phyloP scores from a whole-genome alignment of 805 yeast genomes.

The Yarrowia keelungensis region DNA sequence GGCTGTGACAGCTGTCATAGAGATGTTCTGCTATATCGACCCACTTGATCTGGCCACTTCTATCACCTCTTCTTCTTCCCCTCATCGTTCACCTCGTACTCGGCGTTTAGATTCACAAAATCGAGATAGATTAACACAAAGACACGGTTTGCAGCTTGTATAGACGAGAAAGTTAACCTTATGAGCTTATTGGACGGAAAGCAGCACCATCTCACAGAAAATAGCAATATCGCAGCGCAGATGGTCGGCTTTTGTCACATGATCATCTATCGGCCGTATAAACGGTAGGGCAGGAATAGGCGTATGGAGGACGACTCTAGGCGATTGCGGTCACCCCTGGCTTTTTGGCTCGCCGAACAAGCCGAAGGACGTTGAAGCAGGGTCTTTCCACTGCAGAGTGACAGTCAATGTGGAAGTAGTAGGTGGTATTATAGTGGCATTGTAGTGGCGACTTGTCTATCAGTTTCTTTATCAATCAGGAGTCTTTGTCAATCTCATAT shows the following conservation, averaged over 20 bases:
- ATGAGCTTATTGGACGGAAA: background rate
- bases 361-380: constrained; percentile 1
- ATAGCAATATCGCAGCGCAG: background rate
- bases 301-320: background rate
- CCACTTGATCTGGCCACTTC: too few relatives aligned
- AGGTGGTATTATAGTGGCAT: background rate
- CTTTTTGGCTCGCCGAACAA: background rate
- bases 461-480: too few relatives aligned
- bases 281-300: constrained; percentile 16
- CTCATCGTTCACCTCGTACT: background rate
- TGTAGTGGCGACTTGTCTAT: background rate
- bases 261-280: constrained; percentile 1
- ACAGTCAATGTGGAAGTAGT: background rate
- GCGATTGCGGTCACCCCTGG: background rate
- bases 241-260: constrained; percentile 30
- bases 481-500: too few relatives aligned
- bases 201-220: constrained; percentile 14
- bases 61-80: background rate
- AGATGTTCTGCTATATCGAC: too few relatives aligned
- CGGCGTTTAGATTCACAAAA: constrained; percentile 7
- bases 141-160: constrained; percentile 11
- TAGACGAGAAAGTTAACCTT: constrained; percentile 25
- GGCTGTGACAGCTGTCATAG: background rate
- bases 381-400: background rate
- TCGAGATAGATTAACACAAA: constrained; percentile 19